These are phyloP conservation scores for Backusella morwellensis DNA, from an alignment of 192 early-diverging fungal species.

Conservation along the genomic window DNA sequence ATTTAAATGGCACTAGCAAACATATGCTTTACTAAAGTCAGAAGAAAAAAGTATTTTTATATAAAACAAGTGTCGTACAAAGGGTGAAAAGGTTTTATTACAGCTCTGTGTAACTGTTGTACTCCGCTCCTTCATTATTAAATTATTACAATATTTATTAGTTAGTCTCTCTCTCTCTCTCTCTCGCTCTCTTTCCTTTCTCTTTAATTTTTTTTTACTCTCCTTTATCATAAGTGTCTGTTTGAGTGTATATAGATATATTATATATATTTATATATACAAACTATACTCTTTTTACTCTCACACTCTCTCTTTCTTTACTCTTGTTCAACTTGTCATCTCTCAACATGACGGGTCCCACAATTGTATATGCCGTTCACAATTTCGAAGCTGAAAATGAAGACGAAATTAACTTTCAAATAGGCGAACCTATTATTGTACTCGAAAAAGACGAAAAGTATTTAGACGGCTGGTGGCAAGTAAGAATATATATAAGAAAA, in stretches of 20 bases:
- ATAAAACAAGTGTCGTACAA: not conserved
- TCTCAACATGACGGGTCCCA: conserved; percentile 24
- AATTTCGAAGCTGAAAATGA: conserved; percentile 62
- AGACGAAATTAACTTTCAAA: conserved; percentile 70
- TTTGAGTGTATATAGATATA: not conserved
- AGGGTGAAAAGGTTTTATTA: not conserved
- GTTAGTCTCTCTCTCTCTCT: not conserved
- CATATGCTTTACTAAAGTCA: conserved; percentile 7
- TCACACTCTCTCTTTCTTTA: not conserved
- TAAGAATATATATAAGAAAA: conserved; percentile 25
- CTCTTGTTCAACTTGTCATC: not conserved
- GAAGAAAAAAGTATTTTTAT: not conserved
- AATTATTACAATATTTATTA: not conserved
- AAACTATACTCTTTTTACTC: not conserved
- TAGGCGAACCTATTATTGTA: conserved; percentile 69
- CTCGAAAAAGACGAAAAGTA: conserved; percentile 71
- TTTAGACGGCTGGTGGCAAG: conserved; percentile 83
- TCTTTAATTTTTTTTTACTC: not conserved
- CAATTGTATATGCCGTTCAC: conserved; percentile 57
- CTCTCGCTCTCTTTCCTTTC: not conserved
- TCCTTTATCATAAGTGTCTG: not conserved
- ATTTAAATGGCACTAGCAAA: not conserved
- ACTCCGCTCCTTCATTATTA: conserved; percentile 3
- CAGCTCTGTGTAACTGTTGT: not conserved
- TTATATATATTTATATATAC: not conserved